Evolutionary conservation across 176 grass and related monocot species (phyloP), one percentile per base, ranked within the genome.

Genomic region (Lolium multiflorum): DNA sequence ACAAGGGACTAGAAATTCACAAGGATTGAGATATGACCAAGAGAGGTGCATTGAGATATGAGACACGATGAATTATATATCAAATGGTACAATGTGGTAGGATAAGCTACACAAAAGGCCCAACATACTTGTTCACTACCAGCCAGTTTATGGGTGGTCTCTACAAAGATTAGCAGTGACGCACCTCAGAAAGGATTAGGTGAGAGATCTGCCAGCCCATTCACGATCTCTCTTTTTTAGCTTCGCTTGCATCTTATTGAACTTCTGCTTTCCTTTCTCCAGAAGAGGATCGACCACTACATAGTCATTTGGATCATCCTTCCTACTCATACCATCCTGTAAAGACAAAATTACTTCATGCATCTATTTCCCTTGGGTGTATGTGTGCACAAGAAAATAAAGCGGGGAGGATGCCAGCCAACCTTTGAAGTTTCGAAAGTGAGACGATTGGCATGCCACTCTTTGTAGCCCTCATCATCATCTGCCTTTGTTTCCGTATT

Each of bases 131-230:
- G 62, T 79, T 79, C 18, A 9, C 6, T 28, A 35, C 13, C 44
- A 51, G 35, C n/a, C 20, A 86, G 37, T 57, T 70, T 50, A 71
- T 39, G 49, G 49, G 49, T 63, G 22, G 25, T 76, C 72, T 16
- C 72, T 75, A 51, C 28, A 59, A 18, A 61, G 38, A 62, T 67
- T 70, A 74, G 52, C 43, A 70, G 21, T 74, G 35, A 68, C 68
- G 71, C 39, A 82, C 87, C 28, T 89, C 56, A 46, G 31, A 41
- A 15, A 71, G 61, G 76, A 77, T 95, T 88, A 98, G 38, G 92
- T 98, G 21, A 98, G 92, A 94, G 96, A 96, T 96, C 89, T 95
- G 74, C 96, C 96, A 72, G 96, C 96, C 96, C 96, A 98, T 88
- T 98, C 96, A 7, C 93, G 92, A 6, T 92, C 87, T 31, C 92